Base-by-base conservation (phyloP, 2,329 filamentous ascomycete genomes). In the Dissoconium aciculare region DNA sequence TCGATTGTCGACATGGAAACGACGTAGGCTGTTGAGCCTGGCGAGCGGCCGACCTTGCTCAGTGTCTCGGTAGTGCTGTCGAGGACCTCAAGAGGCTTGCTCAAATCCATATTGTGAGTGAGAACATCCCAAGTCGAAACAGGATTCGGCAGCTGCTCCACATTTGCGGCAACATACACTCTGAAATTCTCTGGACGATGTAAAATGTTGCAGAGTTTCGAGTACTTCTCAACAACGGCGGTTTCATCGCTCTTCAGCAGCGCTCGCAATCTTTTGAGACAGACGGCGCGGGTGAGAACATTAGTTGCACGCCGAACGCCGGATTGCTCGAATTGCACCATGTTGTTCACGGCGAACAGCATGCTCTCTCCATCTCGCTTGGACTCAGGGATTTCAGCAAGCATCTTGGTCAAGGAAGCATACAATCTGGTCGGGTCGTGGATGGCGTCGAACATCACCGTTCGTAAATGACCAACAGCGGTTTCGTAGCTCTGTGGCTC, bases 1-100 rank as follows among this genome's bases (percentile, higher is more conserved):
- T 98, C 89, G 30, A 94, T 78, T 1, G 84, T 79, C 0, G 82
- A 73, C 74, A 98, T 89, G 11, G 89, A 84, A 13, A 95, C 71
- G 32, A 98, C 69, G 42, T 82, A 78, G 17, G 77, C 72, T 19
- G 79, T 66, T 4, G 71, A 69, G 10, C 89, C 89, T 0, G 85
- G 79, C 5, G 70, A 71, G 31, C 67, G 67, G 11, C 84, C 89
- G 32, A 81, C 73, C 0, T 71, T 63, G 40, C 73, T 91, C 32
- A 93, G 71, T n/a, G 83, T 66, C 23, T 71, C 67, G 30, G 69
- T 65, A 5, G 75, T 71, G 41, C 74, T 69, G 35, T 78, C 71
- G 28, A 94, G 75, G 1, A 81, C 75, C 10, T 73, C 63, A 32
- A 91, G 64, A 0, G 69, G 59, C 11, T 67, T 60, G 11, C 55